Base-by-base conservation (phyloP, 495 filamentous ascomycete genomes). In the Penicillium cinerascens region DNA sequence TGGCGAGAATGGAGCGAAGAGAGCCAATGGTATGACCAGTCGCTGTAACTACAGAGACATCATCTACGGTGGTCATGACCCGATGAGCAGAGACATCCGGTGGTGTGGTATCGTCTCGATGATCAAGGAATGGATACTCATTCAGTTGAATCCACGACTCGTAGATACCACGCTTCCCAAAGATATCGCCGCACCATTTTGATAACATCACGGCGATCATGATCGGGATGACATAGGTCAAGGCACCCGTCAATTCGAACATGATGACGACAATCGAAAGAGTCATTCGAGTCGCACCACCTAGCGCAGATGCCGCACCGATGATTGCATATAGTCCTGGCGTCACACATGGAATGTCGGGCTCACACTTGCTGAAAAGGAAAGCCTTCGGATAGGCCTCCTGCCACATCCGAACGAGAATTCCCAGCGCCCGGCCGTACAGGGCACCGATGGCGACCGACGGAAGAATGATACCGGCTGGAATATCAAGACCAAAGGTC, bases 151-250 rank as follows among this genome's bases (percentile, higher is more conserved):
- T 97, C 93, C 93, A 98, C 42, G 84, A 87, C 64, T 98, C 93
- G 75, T 98, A 98, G 68, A 98, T 98, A 25, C 95, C 93, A 16
- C 88, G 83, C 44, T 89, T 89, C 16, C 88, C 89, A 69, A 98
- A 95, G 23, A 92, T 93, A 68, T 98, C 93, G 61, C 93, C 93
- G 18, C 96, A 91, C 93, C 93, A 98, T 70, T 98, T 98, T 53
- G 87, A 88, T 20, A 97, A 73, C 92, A 98, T 96, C 53, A 98
- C 93, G n/a, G 95, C 91, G 52, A 98, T 88, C 93, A 98, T 98
- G 65, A 98, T 97, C 17, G 93, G 93, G 10, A 98, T 84, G 27
- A 98, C 93, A 66, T 98, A 97, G 0, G 92, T 95, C 13, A 98
- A 75, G 0, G 93, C 95, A 22, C 93, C 93, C 0, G 93, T 98